These are phyloP conservation scores for Penicillium freii DNA, from an alignment of 2,329 filamentous ascomycete species.

Conservation along the genomic window DNA sequence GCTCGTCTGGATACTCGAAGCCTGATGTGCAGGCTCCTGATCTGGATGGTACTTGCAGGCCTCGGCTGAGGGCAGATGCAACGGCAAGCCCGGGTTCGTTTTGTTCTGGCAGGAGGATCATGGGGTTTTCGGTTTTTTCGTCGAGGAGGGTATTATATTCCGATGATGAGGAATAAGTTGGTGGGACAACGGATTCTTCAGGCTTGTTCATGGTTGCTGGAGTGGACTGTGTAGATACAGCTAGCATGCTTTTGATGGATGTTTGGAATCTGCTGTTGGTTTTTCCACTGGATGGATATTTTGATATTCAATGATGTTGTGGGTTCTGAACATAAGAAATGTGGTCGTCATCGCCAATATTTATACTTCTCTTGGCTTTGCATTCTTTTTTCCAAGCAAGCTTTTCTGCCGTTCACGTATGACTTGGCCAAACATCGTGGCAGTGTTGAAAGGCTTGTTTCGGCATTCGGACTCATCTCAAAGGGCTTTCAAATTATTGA, in stretches of 20 bases:
- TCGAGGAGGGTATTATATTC: neutral
- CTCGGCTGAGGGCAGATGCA: constrained; percentile 22
- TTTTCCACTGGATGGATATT: neutral
- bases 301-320: neutral
- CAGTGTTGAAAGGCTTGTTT: neutral
- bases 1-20: constrained; percentile 31
- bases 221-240: neutral
- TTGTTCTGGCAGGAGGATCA: constrained; percentile 17
- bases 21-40: constrained; percentile 28
- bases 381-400: neutral
- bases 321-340: neutral
- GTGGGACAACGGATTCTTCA: constrained; percentile 1
- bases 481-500: neutral
- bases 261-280: neutral
- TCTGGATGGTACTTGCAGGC: constrained; percentile 33
- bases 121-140: constrained; percentile 5
- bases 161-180: constrained; percentile 9
- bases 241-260: neutral
- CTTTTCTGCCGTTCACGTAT: too few relatives aligned
- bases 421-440: neutral
- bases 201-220: neutral
- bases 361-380: neutral
- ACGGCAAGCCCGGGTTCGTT: constrained; percentile 21
- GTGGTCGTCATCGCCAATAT: neutral
- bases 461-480: neutral